Evolutionary conservation across 2,329 filamentous ascomycete species (phyloP).

Genomic region (Aspergillus awamori): DNA sequence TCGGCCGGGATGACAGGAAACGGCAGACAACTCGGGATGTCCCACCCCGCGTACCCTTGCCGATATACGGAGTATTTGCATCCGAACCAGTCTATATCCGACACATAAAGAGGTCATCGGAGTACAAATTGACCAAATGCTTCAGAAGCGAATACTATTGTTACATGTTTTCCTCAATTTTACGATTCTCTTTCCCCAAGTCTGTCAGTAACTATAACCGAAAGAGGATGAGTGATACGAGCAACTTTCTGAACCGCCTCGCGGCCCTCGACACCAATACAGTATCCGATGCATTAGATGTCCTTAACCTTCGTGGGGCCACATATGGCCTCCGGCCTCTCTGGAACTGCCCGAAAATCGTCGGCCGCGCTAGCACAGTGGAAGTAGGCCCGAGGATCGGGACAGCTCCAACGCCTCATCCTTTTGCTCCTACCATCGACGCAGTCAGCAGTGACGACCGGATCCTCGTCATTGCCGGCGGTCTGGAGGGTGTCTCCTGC

Average conservation of each 20-base stretch:
- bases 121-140: too few species aligned
- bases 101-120: too few species aligned
- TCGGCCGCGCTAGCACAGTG: slow-evolving; percentile 27
- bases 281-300: slow-evolving; percentile 28
- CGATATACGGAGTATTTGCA: too few species aligned
- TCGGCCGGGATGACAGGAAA: too few species aligned
- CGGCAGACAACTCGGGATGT: too few species aligned
- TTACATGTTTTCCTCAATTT: too few species aligned
- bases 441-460: slow-evolving; percentile 23
- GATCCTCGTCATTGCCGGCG: slow-evolving; percentile 28
- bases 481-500: slow-evolving; percentile 23
- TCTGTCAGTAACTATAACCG: too few species aligned
- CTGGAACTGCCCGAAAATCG: slow-evolving; percentile 28
- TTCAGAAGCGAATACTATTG: too few species aligned
- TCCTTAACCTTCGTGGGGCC: slow-evolving; percentile 26
- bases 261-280: slow-evolving; percentile 27
- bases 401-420: slow-evolving; percentile 16
- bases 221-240: too few species aligned
- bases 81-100: too few species aligned
- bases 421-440: slow-evolving; percentile 22
- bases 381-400: slow-evolving; percentile 19
- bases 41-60: too few species aligned
- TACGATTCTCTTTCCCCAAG: too few species aligned
- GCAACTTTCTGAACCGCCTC: slow-evolving; percentile 15
- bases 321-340: slow-evolving; percentile 26